Evolutionary conservation across 2,329 filamentous ascomycete genomes (phyloP), one percentile per base, ranked within the genome.

Genomic region (Leptographium lundbergii): DNA sequence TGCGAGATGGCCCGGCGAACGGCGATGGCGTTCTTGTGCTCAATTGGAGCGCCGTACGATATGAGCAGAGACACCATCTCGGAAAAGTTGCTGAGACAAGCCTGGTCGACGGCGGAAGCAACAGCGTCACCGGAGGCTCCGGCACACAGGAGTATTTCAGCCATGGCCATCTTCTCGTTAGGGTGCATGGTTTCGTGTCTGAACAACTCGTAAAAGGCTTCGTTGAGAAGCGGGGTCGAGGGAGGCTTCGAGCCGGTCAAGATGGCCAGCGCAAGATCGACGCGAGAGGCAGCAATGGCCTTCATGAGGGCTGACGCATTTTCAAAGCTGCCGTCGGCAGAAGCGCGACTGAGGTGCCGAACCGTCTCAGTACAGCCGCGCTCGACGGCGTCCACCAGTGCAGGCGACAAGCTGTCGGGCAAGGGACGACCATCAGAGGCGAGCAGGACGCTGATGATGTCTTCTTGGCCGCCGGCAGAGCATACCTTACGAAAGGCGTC

Each of bases 111-210:
- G 0, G 77, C 78, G 34, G 71, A 68, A 0, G 78, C 74, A 0
- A 81, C 69, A 1, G 73, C 69, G 17, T 80, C 75, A 1, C 82
- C 82, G 14, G 73, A 70, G 1, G 81, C 81, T 0, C 82, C 81
- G 1, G 79, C 81, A 57, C 81, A 83, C 1, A 86, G 71, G 1
- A 86, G 66, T 3, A 82, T 69, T 65, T 85, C 81, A 0, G 78
- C 72, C 61, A 85, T 70, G 2, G 74, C 73, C 50, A 80, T 68
- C 64, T 79, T 82, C 36, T 77, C 74, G 34, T 75, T 73, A 0
- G 77, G 75, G 6, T 72, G 73, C 22, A 81, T 71, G 2, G 74
- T 73, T 2, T 74, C 66, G 55, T 77, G 74, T 1, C 72, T 66
- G 60, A 79, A 74, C 1, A 83, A 69, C 6, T 73, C 66, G 2